phyloP scores from a whole-genome alignment of 1,284 basidiomycete species.

The Ustilago tritici region DNA sequence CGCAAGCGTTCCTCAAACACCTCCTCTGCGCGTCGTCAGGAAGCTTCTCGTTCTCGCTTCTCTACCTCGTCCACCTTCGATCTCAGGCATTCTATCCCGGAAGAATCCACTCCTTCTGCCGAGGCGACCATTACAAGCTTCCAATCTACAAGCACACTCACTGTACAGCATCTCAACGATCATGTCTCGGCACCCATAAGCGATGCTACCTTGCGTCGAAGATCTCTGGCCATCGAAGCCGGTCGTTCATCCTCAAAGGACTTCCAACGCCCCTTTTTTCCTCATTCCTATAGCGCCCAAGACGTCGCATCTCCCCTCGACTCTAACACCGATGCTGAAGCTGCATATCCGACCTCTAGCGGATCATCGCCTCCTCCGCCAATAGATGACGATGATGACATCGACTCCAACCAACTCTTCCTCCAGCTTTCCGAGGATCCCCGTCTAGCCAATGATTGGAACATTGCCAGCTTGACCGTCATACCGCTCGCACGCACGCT shows the following conservation, averaged over 20 bases:
- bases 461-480: slow-evolving; percentile 19
- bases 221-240: slow-evolving; percentile 33
- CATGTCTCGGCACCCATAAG: slow-evolving; percentile 28
- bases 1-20: slow-evolving; percentile 29
- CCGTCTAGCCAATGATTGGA: slow-evolving; percentile 22
- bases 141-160: slow-evolving; percentile 20
- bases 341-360: not conserved
- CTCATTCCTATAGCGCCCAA: slow-evolving; percentile 28
- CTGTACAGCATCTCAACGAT: slow-evolving; percentile 33
- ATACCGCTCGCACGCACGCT: slow-evolving; percentile 28
- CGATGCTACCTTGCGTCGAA: slow-evolving; percentile 35
- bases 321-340: not conserved
- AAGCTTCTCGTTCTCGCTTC: slow-evolving; percentile 24
- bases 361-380: slow-evolving; percentile 7
- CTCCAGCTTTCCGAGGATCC: slow-evolving; percentile 33
- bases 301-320: slow-evolving; percentile 15
- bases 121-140: slow-evolving; percentile 14
- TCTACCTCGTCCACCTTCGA: slow-evolving; percentile 35
- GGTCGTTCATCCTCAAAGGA: slow-evolving; percentile 3
- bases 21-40: slow-evolving; percentile 29
- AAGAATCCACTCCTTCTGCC: slow-evolving; percentile 24
- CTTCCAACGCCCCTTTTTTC: slow-evolving; percentile 8
- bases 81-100: slow-evolving; percentile 37
- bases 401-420: slow-evolving; percentile 35
- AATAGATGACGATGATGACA: slow-evolving; percentile 38